These are phyloP conservation scores for Bonia amplexicaulis DNA, from an alignment of 176 grass and related monocot genomes.

Conservation along the genomic window DNA sequence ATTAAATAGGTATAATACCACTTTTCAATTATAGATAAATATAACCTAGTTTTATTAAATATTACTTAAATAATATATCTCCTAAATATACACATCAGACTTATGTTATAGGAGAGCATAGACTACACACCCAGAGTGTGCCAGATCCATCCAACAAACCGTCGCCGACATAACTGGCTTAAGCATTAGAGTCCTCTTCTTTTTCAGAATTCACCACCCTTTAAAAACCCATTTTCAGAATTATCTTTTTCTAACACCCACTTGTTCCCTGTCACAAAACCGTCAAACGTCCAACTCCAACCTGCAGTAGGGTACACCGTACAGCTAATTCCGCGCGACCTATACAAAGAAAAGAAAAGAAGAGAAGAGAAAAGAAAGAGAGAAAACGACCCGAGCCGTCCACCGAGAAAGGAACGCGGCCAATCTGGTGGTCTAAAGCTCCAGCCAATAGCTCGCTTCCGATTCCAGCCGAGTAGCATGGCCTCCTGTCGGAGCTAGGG, in stretches of 20 bases:
- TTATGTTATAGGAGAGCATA: too few species aligned
- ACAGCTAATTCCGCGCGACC: constrained; percentile 12
- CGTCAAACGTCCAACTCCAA: neutral
- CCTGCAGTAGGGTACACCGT: neutral
- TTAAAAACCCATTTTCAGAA: neutral
- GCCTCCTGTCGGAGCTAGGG: neutral
- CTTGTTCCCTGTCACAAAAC: neutral
- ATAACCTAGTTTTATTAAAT: too few species aligned
- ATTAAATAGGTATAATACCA: too few species aligned
- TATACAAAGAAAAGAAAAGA: neutral
- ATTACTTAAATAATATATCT: too few species aligned
- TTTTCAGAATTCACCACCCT: neutral
- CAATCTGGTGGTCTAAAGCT: constrained; percentile 21
- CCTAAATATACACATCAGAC: too few species aligned
- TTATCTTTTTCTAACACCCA: too few species aligned
- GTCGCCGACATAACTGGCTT: neutral
- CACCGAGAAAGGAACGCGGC: constrained; percentile 4
- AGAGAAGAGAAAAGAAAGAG: too few species aligned
- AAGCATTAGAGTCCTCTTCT: neutral
- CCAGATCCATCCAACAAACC: neutral
- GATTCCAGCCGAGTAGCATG: constrained; percentile 7
- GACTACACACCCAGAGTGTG: neutral
- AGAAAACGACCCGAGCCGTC: neutral
- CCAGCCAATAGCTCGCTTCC: neutral
- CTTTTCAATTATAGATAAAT: too few species aligned